phyloP scores from a whole-genome alignment of 805 yeast species.

The Saccharomyces cerevisiae region DNA sequence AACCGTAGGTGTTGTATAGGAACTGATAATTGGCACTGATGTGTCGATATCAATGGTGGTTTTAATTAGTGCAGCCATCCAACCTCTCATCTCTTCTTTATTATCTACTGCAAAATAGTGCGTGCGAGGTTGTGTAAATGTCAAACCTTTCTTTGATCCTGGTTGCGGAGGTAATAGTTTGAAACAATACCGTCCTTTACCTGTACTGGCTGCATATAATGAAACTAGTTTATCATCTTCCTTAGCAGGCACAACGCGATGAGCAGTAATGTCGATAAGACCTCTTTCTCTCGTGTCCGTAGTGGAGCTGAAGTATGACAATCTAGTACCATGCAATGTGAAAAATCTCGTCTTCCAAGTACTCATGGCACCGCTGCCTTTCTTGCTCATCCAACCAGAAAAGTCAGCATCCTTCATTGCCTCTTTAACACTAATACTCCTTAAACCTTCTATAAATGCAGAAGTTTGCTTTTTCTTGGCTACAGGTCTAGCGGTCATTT shows the following conservation, averaged over 20 bases:
- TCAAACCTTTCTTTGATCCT: conserved; percentile 88
- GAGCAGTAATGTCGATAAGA: conserved; percentile 90
- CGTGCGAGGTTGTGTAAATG: conserved; percentile 91
- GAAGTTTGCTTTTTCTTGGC: conserved; percentile 55
- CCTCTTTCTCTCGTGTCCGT: conserved; percentile 85
- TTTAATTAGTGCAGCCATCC: conserved; percentile 92
- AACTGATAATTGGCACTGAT: conserved; percentile 79
- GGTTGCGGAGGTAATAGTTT: conserved; percentile 95
- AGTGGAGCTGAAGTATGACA: conserved; percentile 75
- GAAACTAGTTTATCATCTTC: conserved; percentile 83
- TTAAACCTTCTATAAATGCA: conserved; percentile 83
- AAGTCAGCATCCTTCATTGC: conserved; percentile 67
- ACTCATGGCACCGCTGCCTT: conserved; percentile 76
- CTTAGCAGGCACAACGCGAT: conserved; percentile 73
- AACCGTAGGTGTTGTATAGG: conserved; percentile 93
- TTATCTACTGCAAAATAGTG: conserved; percentile 95
- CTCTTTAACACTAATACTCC: conserved; percentile 63
- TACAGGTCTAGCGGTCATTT: conserved; percentile 43
- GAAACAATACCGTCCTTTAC: conserved; percentile 89
- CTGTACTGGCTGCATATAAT: conserved; percentile 84
- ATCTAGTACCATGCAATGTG: conserved; percentile 83
- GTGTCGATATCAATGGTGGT: conserved; percentile 96
- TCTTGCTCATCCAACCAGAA: conserved; percentile 95
- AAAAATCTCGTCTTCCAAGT: conserved; percentile 85
- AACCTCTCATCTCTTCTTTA: conserved; percentile 81